Evolutionary conservation across 768 basidiomycete species (phyloP), one percentile per base, ranked within the genome.

Genomic region (Candolleomyces efflorescens): DNA sequence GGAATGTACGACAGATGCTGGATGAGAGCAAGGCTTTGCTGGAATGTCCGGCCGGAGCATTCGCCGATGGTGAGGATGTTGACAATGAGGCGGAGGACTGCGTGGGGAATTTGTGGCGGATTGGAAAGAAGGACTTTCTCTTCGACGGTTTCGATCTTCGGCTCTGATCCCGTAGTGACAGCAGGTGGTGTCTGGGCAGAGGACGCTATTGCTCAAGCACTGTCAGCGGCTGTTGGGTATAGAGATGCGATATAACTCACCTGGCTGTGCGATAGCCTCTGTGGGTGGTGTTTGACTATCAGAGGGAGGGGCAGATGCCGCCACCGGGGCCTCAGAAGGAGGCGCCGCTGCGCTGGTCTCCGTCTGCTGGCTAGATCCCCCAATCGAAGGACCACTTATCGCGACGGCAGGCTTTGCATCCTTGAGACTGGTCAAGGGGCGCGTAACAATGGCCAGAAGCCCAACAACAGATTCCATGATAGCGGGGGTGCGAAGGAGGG

Each of bases 41-140:
- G 89, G 82, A 99, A 99, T n/a, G 95, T 97, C 32, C 90, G 82
- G 44, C 89, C 91, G 22, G 94, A 94, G 67, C 96, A 98, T 76
- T 99, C 97, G 45, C 97, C 97, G 18, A 89, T 81, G n/a, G 97
- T 98, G 61, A 99, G 78, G 64, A 98, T 94, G 71, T 98, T 98
- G 68, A 97, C 94, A 59, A 98, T 93, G 38, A 94, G 82, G 38
- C 91, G 87, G 23, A 98, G 79, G n/a, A 90, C 86, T 3, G 84
- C 69, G 53, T 90, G 84, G 6, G 95, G 93, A 58, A 98, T 87
- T 62, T 88, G 86, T 12, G 97, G 97, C 17, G 91, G 86, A 53
- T 80, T 83, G 11, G 86, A 78, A 13, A 92, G 74, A 13, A 90
- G 69, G 5, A 74, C 71, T 52, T 79, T 81, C 56, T 80, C 78